A percentile compares a stretch with the other conserved stretches of the same genome.
These are phyloP conservation scores for Lablab purpureus DNA, from an alignment of 306 rosid genomes.

Conservation along the genomic window DNA sequence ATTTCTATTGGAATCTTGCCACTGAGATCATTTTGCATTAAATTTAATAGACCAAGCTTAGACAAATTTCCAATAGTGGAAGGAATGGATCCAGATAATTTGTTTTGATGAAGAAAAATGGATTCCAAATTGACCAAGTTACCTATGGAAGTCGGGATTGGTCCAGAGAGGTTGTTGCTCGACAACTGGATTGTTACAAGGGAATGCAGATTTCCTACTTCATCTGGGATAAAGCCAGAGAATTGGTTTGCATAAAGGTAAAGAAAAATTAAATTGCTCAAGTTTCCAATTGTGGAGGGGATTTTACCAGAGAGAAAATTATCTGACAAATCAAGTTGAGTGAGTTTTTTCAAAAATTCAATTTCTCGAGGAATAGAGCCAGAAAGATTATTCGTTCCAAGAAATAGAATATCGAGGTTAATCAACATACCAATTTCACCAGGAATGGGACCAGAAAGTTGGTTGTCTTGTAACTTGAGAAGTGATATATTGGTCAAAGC, in stretches of 20 bases:
- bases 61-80: too few relatives aligned
- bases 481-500: too few relatives aligned
- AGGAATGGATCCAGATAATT: not conserved
- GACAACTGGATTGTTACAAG: too few relatives aligned
- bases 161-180: too few relatives aligned
- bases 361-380: not conserved
- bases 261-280: too few relatives aligned
- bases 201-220: not conserved
- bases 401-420: not conserved
- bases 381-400: not conserved
- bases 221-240: not conserved
- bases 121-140: not conserved
- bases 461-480: too few relatives aligned
- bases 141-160: not conserved
- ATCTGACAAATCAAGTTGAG: not conserved
- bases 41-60: fast-evolving
- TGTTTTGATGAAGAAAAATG: not conserved
- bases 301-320: not conserved
- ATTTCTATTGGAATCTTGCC: not conserved
- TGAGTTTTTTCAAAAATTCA: not conserved
- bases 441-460: not conserved
- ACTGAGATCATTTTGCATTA: not conserved
- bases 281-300: too few relatives aligned
- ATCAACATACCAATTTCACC: constrained; percentile 3
- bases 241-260: too few relatives aligned